Conservation (phyloP, 805 yeast genomes). For the Saturnispora saitoi region DNA sequence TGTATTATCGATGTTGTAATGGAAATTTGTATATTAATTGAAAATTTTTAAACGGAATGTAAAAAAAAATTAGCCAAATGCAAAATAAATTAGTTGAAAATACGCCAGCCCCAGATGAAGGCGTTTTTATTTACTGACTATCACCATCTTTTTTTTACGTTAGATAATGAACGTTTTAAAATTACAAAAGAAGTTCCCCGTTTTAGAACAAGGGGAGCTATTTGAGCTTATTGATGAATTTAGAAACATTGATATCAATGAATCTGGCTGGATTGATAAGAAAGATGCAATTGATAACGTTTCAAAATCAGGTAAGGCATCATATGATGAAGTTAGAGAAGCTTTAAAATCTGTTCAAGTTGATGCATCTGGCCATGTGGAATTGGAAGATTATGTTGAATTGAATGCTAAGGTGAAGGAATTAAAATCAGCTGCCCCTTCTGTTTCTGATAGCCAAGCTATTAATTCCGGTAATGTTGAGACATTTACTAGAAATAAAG, state of each 20-base stretch:
- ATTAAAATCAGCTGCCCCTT: constrained; percentile 21
- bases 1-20: neutral
- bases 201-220: constrained; percentile 76
- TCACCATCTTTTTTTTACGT: neutral
- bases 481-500: constrained; percentile 43
- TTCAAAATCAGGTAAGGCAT: constrained; percentile 66
- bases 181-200: constrained; percentile 73
- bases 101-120: neutral
- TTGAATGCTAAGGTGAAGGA: constrained; percentile 75
- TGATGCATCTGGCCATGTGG: constrained; percentile 96
- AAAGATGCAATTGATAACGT: constrained; percentile 80
- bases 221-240: constrained; percentile 81
- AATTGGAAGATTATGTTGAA: constrained; percentile 86
- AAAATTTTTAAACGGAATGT: neutral
- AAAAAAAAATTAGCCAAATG: neutral
- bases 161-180: constrained; percentile 6
- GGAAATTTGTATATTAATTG: neutral
- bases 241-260: constrained; percentile 78
- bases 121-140: neutral
- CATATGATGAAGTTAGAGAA: constrained; percentile 90
- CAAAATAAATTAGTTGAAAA: neutral
- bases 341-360: constrained; percentile 84
- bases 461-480: constrained; percentile 9
- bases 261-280: constrained; percentile 91
- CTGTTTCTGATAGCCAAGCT: neutral